These are phyloP conservation scores for Marasmius oreades DNA, from an alignment of 1,284 basidiomycete genomes.

Conservation along the genomic window DNA sequence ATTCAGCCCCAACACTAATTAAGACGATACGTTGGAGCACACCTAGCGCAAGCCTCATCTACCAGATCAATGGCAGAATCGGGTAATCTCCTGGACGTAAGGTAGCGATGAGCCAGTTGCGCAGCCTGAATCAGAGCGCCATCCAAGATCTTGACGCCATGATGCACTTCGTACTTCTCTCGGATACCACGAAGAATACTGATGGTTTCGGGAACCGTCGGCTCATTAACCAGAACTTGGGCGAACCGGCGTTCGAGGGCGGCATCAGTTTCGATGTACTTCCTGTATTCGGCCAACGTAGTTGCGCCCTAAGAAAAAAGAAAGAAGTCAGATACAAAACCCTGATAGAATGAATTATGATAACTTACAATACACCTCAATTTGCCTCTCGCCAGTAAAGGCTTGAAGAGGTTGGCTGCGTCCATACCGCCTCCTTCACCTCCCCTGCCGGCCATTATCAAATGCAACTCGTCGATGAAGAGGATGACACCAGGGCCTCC, in stretches of 20 bases:
- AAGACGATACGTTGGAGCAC: constrained; percentile 20
- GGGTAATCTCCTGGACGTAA: constrained; percentile 82
- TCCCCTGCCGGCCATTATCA: constrained; percentile 86
- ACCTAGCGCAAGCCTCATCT: constrained; percentile 91
- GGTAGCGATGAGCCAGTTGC: constrained; percentile 90
- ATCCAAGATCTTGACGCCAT: constrained; percentile 90
- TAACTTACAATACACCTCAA: constrained; percentile 27
- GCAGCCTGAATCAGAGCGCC: constrained; percentile 89
- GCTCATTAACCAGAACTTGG: constrained; percentile 93
- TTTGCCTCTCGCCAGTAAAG: constrained; percentile 88
- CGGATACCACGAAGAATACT: constrained; percentile 87
- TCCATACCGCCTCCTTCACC: constrained; percentile 79
- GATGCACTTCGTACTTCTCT: constrained; percentile 73
- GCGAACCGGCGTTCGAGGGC: constrained; percentile 95
- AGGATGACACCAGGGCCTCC: constrained; percentile 83
- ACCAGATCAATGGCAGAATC: constrained; percentile 93
- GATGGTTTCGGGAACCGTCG: constrained; percentile 87
- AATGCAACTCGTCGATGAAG: constrained; percentile 93
- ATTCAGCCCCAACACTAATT: too few relatives aligned
- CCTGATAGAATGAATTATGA: background rate
- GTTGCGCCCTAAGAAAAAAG: constrained; percentile 71
- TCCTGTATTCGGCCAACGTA: constrained; percentile 89
- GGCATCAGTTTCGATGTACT: constrained; percentile 94
- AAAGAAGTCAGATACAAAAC: background rate
- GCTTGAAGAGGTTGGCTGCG: constrained; percentile 88